Base-by-base conservation (phyloP, 495 filamentous ascomycete species). In the Lepraria neglecta region DNA sequence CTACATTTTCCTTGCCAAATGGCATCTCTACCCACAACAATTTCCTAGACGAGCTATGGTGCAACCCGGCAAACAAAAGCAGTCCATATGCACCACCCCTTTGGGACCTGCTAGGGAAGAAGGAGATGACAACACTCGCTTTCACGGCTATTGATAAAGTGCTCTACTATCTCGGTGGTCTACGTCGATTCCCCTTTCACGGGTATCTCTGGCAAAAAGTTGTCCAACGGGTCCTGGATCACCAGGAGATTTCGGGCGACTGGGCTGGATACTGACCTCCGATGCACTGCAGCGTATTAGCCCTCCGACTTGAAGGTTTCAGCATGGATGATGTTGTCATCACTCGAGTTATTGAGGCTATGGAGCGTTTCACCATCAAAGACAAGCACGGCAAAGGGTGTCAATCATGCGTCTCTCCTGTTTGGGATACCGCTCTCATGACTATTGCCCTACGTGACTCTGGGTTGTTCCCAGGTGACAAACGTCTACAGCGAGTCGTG, bases 41-140 rank as follows among this genome's bases (percentile, higher is more conserved):
- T 45, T 76, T 67, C 51, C 59, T 78, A 11, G 75, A 78, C 45
- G 75, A 77, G 42, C 64, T 78, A 5, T 77, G 76, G 75, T 33
- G 56, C 9, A 59, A 74, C 28, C 67, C 67, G 0, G 44, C 12
- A 0, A 54, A 66, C 15, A 77, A 78, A 51, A 56, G 35, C 9
- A 65, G 72, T 2, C 65, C 73, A 2, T 74, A 73, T 56, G 35
- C 55, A 7, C 47, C 14, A 1, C 30, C 66, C 0, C 40, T 71
- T 6, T 58, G 24, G 40, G 45, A 65, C 1, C n/a, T 68, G 35
- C 57, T 53, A 9, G 17, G 31, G 43, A 21, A 59, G 45, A 45
- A 35, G 15, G 68, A 74, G 35, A 14, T 54, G 2, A 61, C 17
- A 6, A 54, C 51, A 3, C 51, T 74, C 19, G 54, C 60, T 10